Evolutionary conservation across 176 grass and related monocot species (phyloP).

Genomic region (Carex parvula): DNA sequence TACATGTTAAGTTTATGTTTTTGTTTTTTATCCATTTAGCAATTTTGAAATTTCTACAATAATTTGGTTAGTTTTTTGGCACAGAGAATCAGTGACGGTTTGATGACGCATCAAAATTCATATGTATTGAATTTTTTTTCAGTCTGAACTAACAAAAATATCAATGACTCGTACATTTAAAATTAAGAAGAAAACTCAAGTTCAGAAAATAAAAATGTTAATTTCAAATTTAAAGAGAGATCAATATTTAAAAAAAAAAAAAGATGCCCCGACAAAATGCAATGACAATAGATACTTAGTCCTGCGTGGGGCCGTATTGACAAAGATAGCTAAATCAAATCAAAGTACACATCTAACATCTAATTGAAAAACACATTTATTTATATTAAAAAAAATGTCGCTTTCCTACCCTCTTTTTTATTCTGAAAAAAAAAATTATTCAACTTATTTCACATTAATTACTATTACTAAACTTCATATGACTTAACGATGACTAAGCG

Average conservation of each 20-base stretch:
- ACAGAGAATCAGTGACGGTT: too few species aligned
- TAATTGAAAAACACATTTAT: not conserved
- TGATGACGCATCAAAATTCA: too few species aligned
- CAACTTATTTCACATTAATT: not conserved
- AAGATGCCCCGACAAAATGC: not conserved
- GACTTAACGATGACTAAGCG: not conserved
- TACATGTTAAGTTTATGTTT: too few species aligned
- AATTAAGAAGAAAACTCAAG: too few species aligned
- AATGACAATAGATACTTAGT: not conserved
- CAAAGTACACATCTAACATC: not conserved
- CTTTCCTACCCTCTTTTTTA: not conserved
- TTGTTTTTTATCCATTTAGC: too few species aligned
- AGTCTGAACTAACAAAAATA: too few species aligned
- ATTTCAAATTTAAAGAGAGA: not conserved
- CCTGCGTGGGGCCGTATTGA: not conserved
- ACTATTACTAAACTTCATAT: not conserved
- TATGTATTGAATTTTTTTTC: too few species aligned
- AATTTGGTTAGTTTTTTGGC: too few species aligned
- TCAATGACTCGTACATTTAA: too few species aligned
- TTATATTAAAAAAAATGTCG: not conserved
- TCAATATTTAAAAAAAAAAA: not conserved
- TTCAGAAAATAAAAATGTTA: not conserved
- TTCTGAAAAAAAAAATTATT: not conserved
- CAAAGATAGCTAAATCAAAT: not conserved
- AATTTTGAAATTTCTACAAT: too few species aligned